These are phyloP conservation scores for Hyphodiscus sp. DNA, from an alignment of 2,329 filamentous ascomycete genomes.

Conservation along the genomic window DNA sequence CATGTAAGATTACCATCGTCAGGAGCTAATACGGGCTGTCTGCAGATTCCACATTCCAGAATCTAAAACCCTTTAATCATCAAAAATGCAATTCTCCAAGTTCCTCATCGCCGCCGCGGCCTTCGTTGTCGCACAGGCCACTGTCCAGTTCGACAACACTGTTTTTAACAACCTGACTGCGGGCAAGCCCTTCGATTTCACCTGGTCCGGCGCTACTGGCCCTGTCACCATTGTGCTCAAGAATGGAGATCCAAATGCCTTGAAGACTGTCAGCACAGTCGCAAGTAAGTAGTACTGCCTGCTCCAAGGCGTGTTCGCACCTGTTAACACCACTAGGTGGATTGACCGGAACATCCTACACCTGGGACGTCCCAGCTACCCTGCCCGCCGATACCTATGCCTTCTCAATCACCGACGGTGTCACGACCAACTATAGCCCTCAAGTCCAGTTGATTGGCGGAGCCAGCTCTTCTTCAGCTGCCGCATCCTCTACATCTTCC, in stretches of 20 bases:
- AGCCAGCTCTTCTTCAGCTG: conserved; percentile 6
- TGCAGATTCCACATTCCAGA: background rate
- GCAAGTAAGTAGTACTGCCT: conserved; percentile 16
- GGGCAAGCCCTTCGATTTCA: conserved; percentile 21
- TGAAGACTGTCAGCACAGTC: conserved; percentile 22
- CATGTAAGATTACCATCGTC: background rate
- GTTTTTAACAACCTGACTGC: conserved; percentile 18
- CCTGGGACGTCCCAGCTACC: conserved; percentile 18
- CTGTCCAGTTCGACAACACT: conserved; percentile 22
- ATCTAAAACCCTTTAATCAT: background rate
- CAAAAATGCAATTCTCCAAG: conserved; percentile 28
- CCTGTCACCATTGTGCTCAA: conserved; percentile 26
- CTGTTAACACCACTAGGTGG: background rate
- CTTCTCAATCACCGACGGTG: conserved; percentile 22
- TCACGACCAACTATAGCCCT: conserved; percentile 21
- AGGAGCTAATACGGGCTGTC: background rate
- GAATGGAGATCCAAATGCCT: conserved; percentile 19
- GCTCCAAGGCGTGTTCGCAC: background rate
- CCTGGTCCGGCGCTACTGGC: conserved; percentile 22
- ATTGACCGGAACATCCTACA: conserved; percentile 11
- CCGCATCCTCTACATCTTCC: conserved; percentile 6
- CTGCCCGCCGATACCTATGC: conserved; percentile 19
- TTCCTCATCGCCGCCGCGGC: conserved; percentile 21
- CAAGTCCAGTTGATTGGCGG: conserved; percentile 23
- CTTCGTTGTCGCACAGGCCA: conserved; percentile 17